Base-by-base conservation (phyloP, 176 grass and related monocot genomes). In the Tillandsia leiboldiana region DNA sequence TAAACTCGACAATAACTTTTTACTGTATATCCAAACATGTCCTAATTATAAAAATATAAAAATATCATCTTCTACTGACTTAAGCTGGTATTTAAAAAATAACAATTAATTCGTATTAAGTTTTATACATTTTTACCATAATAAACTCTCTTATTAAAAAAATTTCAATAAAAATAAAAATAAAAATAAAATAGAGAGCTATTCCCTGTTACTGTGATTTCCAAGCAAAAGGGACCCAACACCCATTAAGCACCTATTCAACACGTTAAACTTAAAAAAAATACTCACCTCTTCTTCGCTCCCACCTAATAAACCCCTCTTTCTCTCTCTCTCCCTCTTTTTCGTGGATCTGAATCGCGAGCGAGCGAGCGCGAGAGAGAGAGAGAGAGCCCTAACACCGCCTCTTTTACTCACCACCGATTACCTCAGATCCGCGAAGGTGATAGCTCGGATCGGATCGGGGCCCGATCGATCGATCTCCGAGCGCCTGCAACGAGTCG, bases 141-240 rank as follows among this genome's bases (percentile, higher is more conserved):
- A n/a, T n/a, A n/a, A n/a, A n/a, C n/a, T n/a, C n/a, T n/a, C n/a
- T n/a, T n/a, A n/a, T n/a, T n/a, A n/a, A 42, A 42, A 42, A 42
- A 42, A 42, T 6, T 0, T 42, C 5, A 42, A 42, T 7, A 42
- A 42, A 42, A 6, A 20, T 20, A 20, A 42, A 42, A 6, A 20
- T 20, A 20, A 20, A 20, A 20, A 20, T 20, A 20, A 20, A 42
- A 42, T 6, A 42, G 3, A 42, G 33, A 42, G 33, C 33, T 6
- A 42, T 6, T 5, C 4, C 33, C 33, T 42, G 6, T 6, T 42
- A 42, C 33, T 42, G 33, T 42, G 33, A 42, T 22, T 67, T 49
- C 33, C 12, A 67, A 67, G 65, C 65, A 67, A 67, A 29, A 49
- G 65, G 15, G 65, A 67, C 65, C 29, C 65, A 33, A 33, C 65